These are phyloP conservation scores for Phytophthora nicotianae DNA, from an alignment of 352 stramenopile species.

Conservation along the genomic window DNA sequence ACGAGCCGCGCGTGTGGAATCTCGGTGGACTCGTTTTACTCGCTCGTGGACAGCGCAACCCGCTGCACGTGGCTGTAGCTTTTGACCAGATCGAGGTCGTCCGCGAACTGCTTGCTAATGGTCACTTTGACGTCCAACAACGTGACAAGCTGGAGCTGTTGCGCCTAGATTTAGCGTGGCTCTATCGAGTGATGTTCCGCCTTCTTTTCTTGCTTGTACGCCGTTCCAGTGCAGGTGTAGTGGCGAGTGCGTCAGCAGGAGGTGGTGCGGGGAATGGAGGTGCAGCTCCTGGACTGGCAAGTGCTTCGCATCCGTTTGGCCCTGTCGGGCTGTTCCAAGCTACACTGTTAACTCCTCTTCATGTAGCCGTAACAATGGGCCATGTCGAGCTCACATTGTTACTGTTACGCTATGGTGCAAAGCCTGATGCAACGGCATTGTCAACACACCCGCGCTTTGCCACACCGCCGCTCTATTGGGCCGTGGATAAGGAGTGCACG, in stretches of 20 bases:
- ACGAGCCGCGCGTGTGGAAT: slow-evolving; percentile 36
- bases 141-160: slow-evolving; percentile 79
- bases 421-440: slow-evolving; percentile 56
- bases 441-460: slow-evolving; percentile 64
- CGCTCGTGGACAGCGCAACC: slow-evolving; percentile 59
- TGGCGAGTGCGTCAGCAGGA: slow-evolving; percentile 27
- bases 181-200: slow-evolving; percentile 74
- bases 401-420: slow-evolving; percentile 62
- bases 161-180: slow-evolving; percentile 65
- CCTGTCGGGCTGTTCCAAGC: slow-evolving; percentile 60
- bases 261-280: slow-evolving; percentile 25
- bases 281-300: slow-evolving; percentile 31
- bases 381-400: slow-evolving; percentile 71
- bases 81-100: slow-evolving; percentile 76
- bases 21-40: slow-evolving; percentile 33
- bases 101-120: slow-evolving; percentile 59
- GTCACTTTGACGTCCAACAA: slow-evolving; percentile 70
- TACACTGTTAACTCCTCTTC: slow-evolving; percentile 73
- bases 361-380: slow-evolving; percentile 74
- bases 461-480: slow-evolving; percentile 76
- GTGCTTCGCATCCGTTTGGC: slow-evolving; percentile 57
- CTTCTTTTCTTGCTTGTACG: slow-evolving; percentile 54
- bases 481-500: slow-evolving; percentile 70
- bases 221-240: slow-evolving; percentile 31
- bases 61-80: slow-evolving; percentile 73